Conservation (phyloP, 768 basidiomycete genomes). For the Amanita jacksonii region DNA sequence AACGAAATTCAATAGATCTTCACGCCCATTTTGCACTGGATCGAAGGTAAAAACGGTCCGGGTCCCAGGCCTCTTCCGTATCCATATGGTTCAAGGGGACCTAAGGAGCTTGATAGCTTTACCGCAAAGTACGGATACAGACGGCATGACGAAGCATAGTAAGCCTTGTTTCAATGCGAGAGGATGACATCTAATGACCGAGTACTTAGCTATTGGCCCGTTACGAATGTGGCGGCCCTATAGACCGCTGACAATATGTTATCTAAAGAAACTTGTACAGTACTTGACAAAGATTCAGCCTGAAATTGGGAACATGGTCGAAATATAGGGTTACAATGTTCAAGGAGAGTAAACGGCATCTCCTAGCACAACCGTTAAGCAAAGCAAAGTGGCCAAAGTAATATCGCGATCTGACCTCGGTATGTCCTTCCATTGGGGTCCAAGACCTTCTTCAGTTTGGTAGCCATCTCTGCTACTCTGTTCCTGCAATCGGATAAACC, state of each 20-base stretch:
- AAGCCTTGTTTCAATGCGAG: conserved; percentile 23
- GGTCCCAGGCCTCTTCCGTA: conserved; percentile 69
- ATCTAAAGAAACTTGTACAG: background rate
- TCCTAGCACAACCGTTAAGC: conserved; percentile 17
- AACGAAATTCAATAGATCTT: conserved; percentile 59
- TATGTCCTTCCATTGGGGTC: conserved; percentile 49
- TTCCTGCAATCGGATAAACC: conserved; percentile 56
- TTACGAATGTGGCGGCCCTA: conserved; percentile 44
- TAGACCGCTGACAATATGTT: background rate
- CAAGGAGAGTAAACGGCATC: conserved; percentile 30
- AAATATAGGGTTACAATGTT: too few relatives aligned
- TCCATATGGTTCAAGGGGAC: conserved; percentile 94
- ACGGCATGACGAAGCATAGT: conserved; percentile 65
- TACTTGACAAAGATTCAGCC: background rate
- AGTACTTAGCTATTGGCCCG: conserved; percentile 56
- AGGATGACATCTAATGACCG: background rate
- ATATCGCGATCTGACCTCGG: conserved; percentile 20
- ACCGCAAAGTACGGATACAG: conserved; percentile 70
- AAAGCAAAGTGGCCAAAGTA: background rate
- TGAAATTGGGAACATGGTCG: too few relatives aligned
- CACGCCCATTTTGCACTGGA: conserved; percentile 93
- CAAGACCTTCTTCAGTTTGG: conserved; percentile 46
- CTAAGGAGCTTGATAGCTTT: conserved; percentile 71
- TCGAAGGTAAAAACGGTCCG: conserved; percentile 65
- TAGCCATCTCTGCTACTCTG: conserved; percentile 51